A percentile compares a stretch with the other conserved stretches of the same genome.
phyloP scores from a whole-genome alignment of 2,329 filamentous ascomycete genomes.

The Scedosporium boydii region DNA sequence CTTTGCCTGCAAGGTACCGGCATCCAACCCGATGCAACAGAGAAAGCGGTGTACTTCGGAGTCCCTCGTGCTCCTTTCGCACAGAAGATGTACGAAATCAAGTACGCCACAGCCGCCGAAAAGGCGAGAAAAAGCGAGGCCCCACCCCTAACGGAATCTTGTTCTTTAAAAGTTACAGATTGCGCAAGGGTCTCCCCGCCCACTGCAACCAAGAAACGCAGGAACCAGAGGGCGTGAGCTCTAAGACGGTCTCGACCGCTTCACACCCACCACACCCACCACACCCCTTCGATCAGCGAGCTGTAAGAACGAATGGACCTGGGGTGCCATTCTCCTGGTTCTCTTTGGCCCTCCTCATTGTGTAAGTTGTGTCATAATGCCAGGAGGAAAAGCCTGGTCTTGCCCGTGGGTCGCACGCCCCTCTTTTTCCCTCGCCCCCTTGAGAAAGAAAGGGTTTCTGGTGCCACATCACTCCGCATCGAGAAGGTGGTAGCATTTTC shows the following conservation, averaged over 20 bases:
- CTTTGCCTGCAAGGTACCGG: neutral
- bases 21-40: neutral
- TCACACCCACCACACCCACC: neutral
- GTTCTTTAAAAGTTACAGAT: neutral
- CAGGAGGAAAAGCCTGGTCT: neutral
- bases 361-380: neutral
- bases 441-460: no score
- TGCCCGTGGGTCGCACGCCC: neutral
- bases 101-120: no score
- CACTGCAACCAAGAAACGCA: neutral
- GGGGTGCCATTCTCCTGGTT: no score
- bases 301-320: no score
- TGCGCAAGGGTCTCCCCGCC: neutral
- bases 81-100: no score
- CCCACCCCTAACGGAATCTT: neutral
- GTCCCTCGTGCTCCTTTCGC: no score
- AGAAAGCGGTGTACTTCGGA: no score
- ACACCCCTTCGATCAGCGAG: neutral
- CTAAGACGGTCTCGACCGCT: neutral
- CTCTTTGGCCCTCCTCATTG: no score
- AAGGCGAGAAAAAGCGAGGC: no score
- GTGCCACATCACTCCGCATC: neutral
- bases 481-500: neutral
- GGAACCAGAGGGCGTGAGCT: neutral
- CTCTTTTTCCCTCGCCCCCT: neutral